phyloP scores from a whole-genome alignment of 2,329 filamentous ascomycete species.

The Acrocalymma vagum region DNA sequence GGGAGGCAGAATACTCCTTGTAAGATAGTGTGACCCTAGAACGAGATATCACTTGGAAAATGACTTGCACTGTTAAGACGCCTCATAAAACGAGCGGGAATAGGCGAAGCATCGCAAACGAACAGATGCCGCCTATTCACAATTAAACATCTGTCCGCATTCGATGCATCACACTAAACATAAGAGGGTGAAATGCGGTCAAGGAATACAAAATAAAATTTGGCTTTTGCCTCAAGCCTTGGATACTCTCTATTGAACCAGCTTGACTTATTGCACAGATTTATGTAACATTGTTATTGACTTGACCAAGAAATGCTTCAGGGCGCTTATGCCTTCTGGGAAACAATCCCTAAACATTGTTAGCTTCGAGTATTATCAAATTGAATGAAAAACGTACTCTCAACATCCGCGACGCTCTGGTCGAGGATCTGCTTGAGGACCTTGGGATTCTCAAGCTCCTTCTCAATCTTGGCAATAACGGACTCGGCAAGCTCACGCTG shows the following conservation, averaged over 20 bases:
- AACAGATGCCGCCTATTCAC: too few species aligned
- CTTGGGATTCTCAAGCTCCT: conserved; percentile 99
- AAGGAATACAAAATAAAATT: conserved; percentile 24
- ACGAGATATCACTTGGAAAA: too few species aligned
- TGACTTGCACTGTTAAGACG: too few species aligned
- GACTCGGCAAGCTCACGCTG: conserved; percentile 93
- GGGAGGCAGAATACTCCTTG: too few species aligned
- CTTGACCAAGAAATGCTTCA: conserved; percentile 35
- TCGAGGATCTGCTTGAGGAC: conserved; percentile 95
- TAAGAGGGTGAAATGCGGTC: conserved; percentile 29
- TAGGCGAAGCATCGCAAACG: too few species aligned
- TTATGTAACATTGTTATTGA: conserved; percentile 48
- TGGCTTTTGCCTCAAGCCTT: conserved; percentile 35
- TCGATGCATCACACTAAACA: too few species aligned
- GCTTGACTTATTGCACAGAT: conserved; percentile 52
- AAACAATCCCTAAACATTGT: conserved; percentile 43
- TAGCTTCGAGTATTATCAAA: conserved; percentile 16
- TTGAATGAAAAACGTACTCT: conserved; percentile 71
- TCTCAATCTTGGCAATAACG: conserved; percentile 97
- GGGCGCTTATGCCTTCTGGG: conserved; percentile 49
- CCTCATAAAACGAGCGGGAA: too few species aligned
- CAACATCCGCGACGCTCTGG: conserved; percentile 94
- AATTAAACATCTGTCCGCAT: too few species aligned
- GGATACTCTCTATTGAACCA: conserved; percentile 43
- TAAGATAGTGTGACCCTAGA: too few species aligned